Percentiles rank a stretch among this genome's conserved stretches.
Evolutionary conservation across 2,329 filamentous ascomycete species (phyloP).

Genomic region (Ophiostoma tasmaniense): DNA sequence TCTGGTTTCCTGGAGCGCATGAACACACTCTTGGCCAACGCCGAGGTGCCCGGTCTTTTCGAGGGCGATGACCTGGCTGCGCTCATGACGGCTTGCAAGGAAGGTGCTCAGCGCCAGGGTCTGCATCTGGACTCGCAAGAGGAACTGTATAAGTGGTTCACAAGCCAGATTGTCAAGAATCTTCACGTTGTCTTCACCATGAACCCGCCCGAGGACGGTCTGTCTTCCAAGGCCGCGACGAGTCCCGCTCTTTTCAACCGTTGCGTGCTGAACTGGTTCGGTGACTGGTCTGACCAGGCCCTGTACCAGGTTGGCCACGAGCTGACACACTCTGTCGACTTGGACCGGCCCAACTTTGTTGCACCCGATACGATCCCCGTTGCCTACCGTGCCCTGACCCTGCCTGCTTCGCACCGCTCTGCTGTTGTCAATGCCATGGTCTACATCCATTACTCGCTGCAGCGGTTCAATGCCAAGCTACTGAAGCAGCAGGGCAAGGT

Average conservation of each 20-base stretch:
- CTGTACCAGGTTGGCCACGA: slow-evolving; percentile 96
- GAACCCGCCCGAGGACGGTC: slow-evolving; percentile 93
- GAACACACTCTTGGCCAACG: slow-evolving; percentile 97
- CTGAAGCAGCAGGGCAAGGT: slow-evolving; percentile 85
- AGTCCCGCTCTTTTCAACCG: slow-evolving; percentile 98
- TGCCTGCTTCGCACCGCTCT: slow-evolving; percentile 86
- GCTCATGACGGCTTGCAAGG: slow-evolving; percentile 98
- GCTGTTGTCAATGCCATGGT: slow-evolving; percentile 97
- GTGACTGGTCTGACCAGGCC: slow-evolving; percentile 98
- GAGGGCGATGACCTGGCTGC: slow-evolving; percentile 98
- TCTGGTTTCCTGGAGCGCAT: slow-evolving; percentile 98
- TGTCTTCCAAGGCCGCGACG: slow-evolving; percentile 93
- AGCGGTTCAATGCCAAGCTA: slow-evolving; percentile 79
- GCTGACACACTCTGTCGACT: slow-evolving; percentile 89
- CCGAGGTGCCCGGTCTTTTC: slow-evolving; percentile 97
- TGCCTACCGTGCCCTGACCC: slow-evolving; percentile 73
- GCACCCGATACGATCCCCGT: slow-evolving; percentile 89
- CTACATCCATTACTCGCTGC: slow-evolving; percentile 92
- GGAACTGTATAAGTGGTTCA: slow-evolving; percentile 99
- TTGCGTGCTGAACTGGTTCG: slow-evolving; percentile 99
- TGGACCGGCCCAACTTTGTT: slow-evolving; percentile 77
- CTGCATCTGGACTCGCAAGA: slow-evolving; percentile 93
- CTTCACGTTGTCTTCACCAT: slow-evolving; percentile 99
- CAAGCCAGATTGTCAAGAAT: slow-evolving; percentile 97
- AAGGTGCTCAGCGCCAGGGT: slow-evolving; percentile 92